phyloP scores from a whole-genome alignment of 352 stramenopile species.

The Phytophthora citricola region DNA sequence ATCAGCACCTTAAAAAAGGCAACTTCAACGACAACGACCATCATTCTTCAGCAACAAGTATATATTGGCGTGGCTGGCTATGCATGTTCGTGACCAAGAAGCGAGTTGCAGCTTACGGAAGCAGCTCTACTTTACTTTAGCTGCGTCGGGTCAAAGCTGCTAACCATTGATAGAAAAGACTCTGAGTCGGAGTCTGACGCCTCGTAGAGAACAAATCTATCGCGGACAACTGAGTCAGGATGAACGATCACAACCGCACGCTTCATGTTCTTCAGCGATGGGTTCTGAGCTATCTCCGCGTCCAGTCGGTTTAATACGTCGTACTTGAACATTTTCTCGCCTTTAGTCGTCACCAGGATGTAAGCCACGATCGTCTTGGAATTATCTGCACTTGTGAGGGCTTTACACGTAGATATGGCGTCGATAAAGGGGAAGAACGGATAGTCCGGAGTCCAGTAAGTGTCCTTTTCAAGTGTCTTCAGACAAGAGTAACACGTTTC shows the following conservation, averaged over 20 bases:
- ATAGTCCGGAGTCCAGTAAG: too few species aligned
- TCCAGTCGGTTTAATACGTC: too few species aligned
- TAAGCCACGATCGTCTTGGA: background rate
- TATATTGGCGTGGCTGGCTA: too few species aligned
- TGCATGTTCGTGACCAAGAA: too few species aligned
- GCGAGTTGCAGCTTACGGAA: too few species aligned
- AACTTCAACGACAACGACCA: too few species aligned
- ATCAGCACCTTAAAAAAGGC: too few species aligned
- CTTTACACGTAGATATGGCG: too few species aligned
- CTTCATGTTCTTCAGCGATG: slow-evolving; percentile 17
- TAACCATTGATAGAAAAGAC: slow-evolving; percentile 17
- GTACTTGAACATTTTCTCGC: background rate
- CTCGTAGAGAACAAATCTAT: slow-evolving; percentile 17
- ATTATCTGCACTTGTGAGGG: background rate
- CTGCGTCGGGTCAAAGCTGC: background rate
- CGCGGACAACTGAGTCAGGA: slow-evolving; percentile 14
- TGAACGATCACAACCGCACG: slow-evolving; percentile 11
- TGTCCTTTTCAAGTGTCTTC: too few species aligned
- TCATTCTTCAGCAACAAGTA: too few species aligned
- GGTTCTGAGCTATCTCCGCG: too few species aligned
- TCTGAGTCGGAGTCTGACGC: slow-evolving; percentile 1
- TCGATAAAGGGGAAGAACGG: background rate
- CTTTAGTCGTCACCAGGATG: background rate
- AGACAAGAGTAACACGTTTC: too few species aligned
- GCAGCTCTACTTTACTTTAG: background rate